phyloP scores from a whole-genome alignment of 148 eudicot genomes.

The Vaccinium vitisidaea region DNA sequence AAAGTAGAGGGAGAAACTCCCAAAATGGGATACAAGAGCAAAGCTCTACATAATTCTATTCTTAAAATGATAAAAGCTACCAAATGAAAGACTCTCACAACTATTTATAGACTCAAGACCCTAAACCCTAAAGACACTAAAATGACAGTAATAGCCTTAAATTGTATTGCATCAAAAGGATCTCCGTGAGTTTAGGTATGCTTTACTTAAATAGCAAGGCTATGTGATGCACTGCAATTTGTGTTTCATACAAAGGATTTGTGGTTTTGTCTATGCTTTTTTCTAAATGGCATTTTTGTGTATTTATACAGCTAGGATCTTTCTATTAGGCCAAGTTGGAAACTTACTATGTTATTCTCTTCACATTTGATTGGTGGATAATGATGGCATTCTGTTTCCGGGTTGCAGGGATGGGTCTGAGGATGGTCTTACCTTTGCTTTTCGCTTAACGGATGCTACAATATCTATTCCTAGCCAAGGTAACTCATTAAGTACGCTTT shows the following conservation, averaged over 20 bases:
- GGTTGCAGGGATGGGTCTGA: slow-evolving; percentile 77
- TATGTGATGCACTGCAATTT: not conserved
- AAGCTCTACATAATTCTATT: no score
- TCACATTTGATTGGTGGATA: not conserved
- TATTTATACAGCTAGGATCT: not conserved
- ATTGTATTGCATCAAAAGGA: no score
- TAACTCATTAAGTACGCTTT: slow-evolving; percentile 27
- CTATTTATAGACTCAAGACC: no score
- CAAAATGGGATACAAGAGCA: no score
- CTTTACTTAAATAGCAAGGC: not conserved
- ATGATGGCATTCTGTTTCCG: slow-evolving; percentile 14
- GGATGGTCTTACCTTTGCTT: slow-evolving; percentile 90
- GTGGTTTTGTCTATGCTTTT: not conserved
- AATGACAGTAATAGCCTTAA: no score
- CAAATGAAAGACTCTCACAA: no score
- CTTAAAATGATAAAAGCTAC: no score
- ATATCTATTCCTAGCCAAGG: slow-evolving; percentile 79
- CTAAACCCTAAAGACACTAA: no score
- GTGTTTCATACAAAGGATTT: not conserved
- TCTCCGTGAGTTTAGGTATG: not conserved
- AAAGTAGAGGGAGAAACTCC: no score
- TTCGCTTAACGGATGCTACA: slow-evolving; percentile 88
- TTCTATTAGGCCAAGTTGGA: not conserved
- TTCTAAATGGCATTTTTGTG: not conserved
- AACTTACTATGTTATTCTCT: not conserved